Evolutionary conservation across 2,329 filamentous ascomycete species (phyloP).

Genomic region (Monilinia laxa): DNA sequence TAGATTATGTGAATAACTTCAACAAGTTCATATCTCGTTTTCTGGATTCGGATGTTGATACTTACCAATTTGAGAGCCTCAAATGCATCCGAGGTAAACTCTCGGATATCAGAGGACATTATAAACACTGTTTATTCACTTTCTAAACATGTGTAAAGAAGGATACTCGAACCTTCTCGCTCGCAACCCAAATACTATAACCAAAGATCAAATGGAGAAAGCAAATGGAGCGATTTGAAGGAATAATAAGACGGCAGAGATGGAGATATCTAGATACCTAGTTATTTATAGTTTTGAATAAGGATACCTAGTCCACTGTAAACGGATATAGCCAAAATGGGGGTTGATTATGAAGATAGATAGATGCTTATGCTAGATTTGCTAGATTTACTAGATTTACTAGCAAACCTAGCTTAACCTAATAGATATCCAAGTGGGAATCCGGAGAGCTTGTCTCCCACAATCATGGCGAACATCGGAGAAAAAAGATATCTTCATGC

Average conservation of each 20-base stretch:
- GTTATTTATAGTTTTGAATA: background rate
- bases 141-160: background rate
- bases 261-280: too few relatives aligned
- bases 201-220: background rate
- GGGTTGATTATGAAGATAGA: too few relatives aligned
- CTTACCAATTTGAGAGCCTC: slow-evolving; percentile 37
- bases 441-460: background rate
- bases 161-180: background rate
- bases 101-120: slow-evolving; percentile 10
- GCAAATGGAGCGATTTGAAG: background rate
- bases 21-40: slow-evolving; percentile 21
- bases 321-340: too few relatives aligned
- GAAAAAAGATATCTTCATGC: slow-evolving; percentile 8
- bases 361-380: too few relatives aligned
- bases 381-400: too few relatives aligned
- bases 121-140: background rate
- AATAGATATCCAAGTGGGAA: slow-evolving; percentile 4
- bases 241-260: background rate
- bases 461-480: slow-evolving; percentile 19
- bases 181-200: background rate
- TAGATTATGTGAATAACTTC: slow-evolving; percentile 30
- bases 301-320: background rate
- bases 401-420: too few relatives aligned
- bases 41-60: background rate
- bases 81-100: slow-evolving; percentile 29